Conservation (phyloP, 371 early-diverging fungal species). For the Apophysomyces sp. region DNA sequence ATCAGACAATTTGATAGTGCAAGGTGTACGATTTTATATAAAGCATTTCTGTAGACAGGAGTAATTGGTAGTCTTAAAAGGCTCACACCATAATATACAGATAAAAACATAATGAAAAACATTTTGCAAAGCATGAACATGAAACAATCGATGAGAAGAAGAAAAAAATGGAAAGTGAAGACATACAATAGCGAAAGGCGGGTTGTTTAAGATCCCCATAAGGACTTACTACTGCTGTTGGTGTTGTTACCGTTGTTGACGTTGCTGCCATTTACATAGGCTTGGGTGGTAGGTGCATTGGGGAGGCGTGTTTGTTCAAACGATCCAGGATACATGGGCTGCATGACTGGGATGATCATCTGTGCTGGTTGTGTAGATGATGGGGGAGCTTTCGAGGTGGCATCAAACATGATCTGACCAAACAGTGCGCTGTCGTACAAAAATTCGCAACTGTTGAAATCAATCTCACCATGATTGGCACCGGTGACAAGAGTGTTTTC, state of each 20-base stretch:
- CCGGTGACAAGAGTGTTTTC: background rate
- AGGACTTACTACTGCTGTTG: background rate
- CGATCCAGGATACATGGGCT: background rate
- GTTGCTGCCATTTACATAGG: background rate
- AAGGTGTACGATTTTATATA: background rate
- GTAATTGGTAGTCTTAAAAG: background rate
- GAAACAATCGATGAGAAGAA: background rate
- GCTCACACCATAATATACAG: background rate
- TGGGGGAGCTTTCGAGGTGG: background rate
- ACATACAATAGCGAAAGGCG: background rate
- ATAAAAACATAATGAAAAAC: background rate
- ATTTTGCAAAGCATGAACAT: background rate
- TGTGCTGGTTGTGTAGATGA: background rate
- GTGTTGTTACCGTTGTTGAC: background rate
- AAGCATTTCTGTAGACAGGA: background rate
- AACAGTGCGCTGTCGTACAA: constrained; percentile 43
- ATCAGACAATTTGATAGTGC: background rate
- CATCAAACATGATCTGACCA: constrained; percentile 51
- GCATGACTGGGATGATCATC: background rate
- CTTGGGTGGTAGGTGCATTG: background rate
- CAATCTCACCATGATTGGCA: constrained; percentile 17
- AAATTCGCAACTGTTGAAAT: constrained; percentile 45
- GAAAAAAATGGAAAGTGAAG: background rate
- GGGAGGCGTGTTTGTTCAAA: background rate
- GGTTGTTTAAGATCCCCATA: background rate